A percentile compares a stretch with the other conserved stretches of the same genome.
These are phyloP conservation scores for Aspergillus unguis DNA, from an alignment of 2,329 filamentous ascomycete genomes.

Conservation along the genomic window DNA sequence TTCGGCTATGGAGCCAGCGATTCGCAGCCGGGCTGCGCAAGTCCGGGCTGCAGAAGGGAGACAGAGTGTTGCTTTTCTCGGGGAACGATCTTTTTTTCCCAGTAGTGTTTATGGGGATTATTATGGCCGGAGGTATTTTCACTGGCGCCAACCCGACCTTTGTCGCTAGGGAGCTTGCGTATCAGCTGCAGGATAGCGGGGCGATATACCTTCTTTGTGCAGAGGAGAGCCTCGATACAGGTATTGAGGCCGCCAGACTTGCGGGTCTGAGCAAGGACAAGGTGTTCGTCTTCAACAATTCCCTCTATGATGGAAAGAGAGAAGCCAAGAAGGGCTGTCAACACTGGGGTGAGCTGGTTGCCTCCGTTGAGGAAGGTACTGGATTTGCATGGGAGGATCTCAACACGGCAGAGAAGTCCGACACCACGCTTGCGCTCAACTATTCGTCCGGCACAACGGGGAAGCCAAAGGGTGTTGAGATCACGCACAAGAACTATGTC, in stretches of 20 bases:
- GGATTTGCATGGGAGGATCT: slow-evolving; percentile 59
- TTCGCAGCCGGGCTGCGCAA: slow-evolving; percentile 65
- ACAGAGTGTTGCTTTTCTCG: slow-evolving; percentile 70
- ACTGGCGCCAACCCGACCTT: slow-evolving; percentile 71
- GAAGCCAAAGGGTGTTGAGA: slow-evolving; percentile 77
- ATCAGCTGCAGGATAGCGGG: slow-evolving; percentile 70
- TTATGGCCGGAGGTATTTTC: slow-evolving; percentile 77
- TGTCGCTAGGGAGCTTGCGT: slow-evolving; percentile 67
- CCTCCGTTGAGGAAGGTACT: slow-evolving; percentile 50
- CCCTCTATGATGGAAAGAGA: slow-evolving; percentile 45
- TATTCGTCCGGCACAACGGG: slow-evolving; percentile 75
- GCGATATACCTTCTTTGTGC: slow-evolving; percentile 63
- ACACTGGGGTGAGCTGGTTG: slow-evolving; percentile 65
- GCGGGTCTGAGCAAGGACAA: slow-evolving; percentile 53
- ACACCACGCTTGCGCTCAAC: slow-evolving; percentile 62
- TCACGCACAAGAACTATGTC: slow-evolving; percentile 73
- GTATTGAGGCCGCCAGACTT: slow-evolving; percentile 62
- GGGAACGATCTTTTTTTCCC: slow-evolving; percentile 73
- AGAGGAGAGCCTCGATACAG: slow-evolving; percentile 58
- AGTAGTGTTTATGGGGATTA: slow-evolving; percentile 64
- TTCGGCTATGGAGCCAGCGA: slow-evolving; percentile 68
- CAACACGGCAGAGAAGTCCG: slow-evolving; percentile 40
- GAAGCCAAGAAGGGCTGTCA: slow-evolving; percentile 42
- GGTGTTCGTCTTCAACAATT: slow-evolving; percentile 66
- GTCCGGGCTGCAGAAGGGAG: slow-evolving; percentile 63